Base-by-base conservation (phyloP, 495 filamentous ascomycete genomes). In the Lentithecium fluviatile region DNA sequence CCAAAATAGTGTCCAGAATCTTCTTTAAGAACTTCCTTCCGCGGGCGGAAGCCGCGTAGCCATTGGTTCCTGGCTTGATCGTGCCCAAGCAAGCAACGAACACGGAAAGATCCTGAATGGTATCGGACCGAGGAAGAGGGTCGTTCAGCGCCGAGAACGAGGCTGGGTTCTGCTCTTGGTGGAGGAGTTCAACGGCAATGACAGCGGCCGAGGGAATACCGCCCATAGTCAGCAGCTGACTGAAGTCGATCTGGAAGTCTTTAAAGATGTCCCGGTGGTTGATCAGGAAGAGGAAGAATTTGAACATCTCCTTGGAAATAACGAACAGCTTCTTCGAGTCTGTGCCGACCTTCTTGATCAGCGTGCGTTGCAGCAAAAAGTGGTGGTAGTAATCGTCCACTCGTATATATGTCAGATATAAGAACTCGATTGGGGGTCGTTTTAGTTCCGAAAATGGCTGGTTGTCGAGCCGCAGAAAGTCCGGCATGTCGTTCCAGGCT, bases 41-140 rank as follows among this genome's bases (percentile, higher is more conserved):
- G 17, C 74, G 72, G 25, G 66, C 73, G 70, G 81, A 86, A 4
- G 79, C 74, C 8, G 74, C 73, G 25, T 79, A 82, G 52, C 83
- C 82, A 6, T 82, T 79, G 24, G 80, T 80, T 0, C 73, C 77
- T 1, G 82, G 82, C 4, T 75, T 70, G 0, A 87, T 76, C 75
- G 81, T 81, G 6, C 79, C 79, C 4, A 87, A 70, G 34, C 78
- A 78, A 0, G 81, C 83, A 17, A 85, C 76, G 45, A 88, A 82
- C 13, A 85, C 78, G 55, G 83, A 85, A 6, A 87, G 74, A 53
- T 85, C 83, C 43, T 85, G 85, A 34, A 86, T 83, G 10, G 82
- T 75, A 61, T 84, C 80, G 0, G 85, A 83, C 15, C 83, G 78
- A 0, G 83, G 82, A 3, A 82, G 70, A 53, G 74, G 55, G 29